Base-by-base conservation (phyloP, 2,329 filamentous ascomycete genomes). In the Diplodia corticola region DNA sequence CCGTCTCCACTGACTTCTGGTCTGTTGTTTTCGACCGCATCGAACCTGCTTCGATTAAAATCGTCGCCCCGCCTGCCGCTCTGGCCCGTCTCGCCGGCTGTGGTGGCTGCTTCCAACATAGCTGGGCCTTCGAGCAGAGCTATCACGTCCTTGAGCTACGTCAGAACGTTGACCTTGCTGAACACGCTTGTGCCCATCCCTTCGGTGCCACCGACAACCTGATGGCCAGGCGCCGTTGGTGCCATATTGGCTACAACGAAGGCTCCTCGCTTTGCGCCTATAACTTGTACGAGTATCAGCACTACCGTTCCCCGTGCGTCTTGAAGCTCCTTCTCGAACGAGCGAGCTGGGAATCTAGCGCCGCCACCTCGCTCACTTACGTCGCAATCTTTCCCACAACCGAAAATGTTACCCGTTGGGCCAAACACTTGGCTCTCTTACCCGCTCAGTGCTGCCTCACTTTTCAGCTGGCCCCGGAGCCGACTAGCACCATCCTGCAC, bases 201-300 rank as follows among this genome's bases (percentile, higher is more conserved):
- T 15, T 22, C 17, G n/a, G 5, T 51, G 28, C 17, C 46, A 6
- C 22, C n/a, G 20, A 30, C 2, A n/a, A 33, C 26, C 76, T 92
- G 0, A 83, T 91, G 51, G 82, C 82, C 28, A 79, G 85, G n/a
- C 83, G 85, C 1, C 84, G 84, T 1, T 93, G 91, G 91, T 83
- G 81, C 0, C 83, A 85, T 20, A 71, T 92, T 0, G 79, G 85
- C 1, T 85, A 92, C 69, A 93, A 93, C 73, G 91, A 94, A 78
- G 89, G 90, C 9, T 91, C 89, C 0, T 91, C 87, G 4, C 83
- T 90, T n/a, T 83, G 84, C 66, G 89, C 87, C 5, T 93, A 91
- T 77, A 84, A 84, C 54, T 88, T 86, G 4, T 90, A 91, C 74
- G 88, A 92, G 71, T 92, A 89, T 77, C 91, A 89, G 72, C 80